These are phyloP conservation scores for Trametes villosa DNA, from an alignment of 768 basidiomycete species.

Conservation along the genomic window DNA sequence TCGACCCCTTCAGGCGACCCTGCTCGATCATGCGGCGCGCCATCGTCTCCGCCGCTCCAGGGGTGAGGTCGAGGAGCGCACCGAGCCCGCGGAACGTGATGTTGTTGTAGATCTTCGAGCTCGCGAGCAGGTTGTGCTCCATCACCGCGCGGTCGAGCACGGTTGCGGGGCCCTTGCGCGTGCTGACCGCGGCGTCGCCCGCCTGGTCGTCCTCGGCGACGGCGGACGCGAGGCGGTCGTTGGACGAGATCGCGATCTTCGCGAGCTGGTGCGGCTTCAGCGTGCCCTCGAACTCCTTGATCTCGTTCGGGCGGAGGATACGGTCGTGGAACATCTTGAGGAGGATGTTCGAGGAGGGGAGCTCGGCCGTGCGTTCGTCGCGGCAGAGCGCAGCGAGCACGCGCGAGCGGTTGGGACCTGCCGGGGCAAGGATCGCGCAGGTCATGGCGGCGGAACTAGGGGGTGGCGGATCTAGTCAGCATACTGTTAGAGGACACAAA, in stretches of 20 bases:
- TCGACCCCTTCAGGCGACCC: slow-evolving; percentile 87
- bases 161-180: slow-evolving; percentile 89
- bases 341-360: slow-evolving; percentile 87
- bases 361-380: slow-evolving; percentile 84
- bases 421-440: slow-evolving; percentile 95
- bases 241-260: slow-evolving; percentile 82
- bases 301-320: slow-evolving; percentile 87
- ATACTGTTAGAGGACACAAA: neutral
- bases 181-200: slow-evolving; percentile 61
- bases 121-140: slow-evolving; percentile 97
- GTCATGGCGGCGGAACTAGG: slow-evolving; percentile 87
- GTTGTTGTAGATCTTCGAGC: slow-evolving; percentile 97
- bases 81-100: slow-evolving; percentile 96
- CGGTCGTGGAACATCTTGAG: slow-evolving; percentile 99
- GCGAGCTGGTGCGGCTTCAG: slow-evolving; percentile 94
- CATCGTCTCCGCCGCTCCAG: slow-evolving; percentile 95
- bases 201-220: slow-evolving; percentile 57
- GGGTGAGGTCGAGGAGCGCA: slow-evolving; percentile 83
- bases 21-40: slow-evolving; percentile 99
- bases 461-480: neutral
- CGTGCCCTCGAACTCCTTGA: slow-evolving; percentile 85
- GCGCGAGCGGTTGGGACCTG: slow-evolving; percentile 94
- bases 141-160: slow-evolving; percentile 97
- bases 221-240: slow-evolving; percentile 73
- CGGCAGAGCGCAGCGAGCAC: slow-evolving; percentile 91